phyloP scores from a whole-genome alignment of 2,329 filamentous ascomycete species.

The Hypoxylon sp. region DNA sequence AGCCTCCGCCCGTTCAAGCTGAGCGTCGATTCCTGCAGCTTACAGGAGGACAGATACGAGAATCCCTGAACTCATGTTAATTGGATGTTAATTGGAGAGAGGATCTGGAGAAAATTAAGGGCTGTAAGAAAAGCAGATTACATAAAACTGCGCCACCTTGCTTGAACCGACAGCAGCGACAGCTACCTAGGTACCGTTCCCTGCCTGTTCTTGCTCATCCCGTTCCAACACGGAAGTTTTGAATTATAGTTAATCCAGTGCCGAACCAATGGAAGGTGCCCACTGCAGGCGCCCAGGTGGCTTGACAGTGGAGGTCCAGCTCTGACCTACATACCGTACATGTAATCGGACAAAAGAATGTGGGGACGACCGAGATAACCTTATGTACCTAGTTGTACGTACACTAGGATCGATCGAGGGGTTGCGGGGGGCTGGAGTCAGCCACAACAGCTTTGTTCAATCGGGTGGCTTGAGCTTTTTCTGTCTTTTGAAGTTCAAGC shows the following conservation, averaged over 20 bases:
- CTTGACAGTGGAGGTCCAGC: not conserved
- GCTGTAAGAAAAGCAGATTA: constrained; percentile 18
- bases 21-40: not conserved
- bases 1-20: not conserved
- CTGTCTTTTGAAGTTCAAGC: constrained; percentile 9
- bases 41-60: constrained; percentile 5
- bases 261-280: not conserved
- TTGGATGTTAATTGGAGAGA: constrained; percentile 16
- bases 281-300: not conserved
- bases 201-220: not conserved
- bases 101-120: constrained; percentile 34
- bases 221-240: not conserved
- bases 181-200: too few species aligned
- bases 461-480: constrained; percentile 29
- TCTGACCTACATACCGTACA: too few species aligned
- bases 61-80: constrained; percentile 26
- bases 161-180: not conserved
- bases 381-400: not conserved
- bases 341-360: constrained; percentile 2
- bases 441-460: constrained; percentile 21
- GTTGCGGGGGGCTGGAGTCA: not conserved
- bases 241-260: constrained; percentile 19
- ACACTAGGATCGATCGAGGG: not conserved
- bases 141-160: constrained; percentile 11
- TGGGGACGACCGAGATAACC: constrained; percentile 6